These are phyloP conservation scores for Pyricularia sp. DNA, from an alignment of 2,329 filamentous ascomycete species.

Conservation along the genomic window DNA sequence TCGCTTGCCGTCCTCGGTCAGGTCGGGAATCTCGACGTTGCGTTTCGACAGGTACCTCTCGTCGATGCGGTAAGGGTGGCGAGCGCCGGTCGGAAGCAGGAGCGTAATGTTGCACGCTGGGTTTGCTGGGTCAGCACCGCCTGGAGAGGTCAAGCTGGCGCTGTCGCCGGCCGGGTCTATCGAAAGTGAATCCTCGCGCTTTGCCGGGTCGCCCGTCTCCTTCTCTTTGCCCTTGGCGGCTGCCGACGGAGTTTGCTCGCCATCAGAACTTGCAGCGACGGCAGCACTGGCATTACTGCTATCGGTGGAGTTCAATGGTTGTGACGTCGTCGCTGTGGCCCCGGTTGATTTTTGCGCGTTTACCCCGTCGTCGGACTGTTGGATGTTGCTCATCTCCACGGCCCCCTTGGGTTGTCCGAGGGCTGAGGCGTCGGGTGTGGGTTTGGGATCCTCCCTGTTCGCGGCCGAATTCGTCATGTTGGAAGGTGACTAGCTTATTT, in stretches of 20 bases:
- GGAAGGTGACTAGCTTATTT: not conserved
- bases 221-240: constrained; percentile 25
- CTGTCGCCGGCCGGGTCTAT: constrained; percentile 7
- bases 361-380: not conserved
- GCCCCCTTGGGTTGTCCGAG: not conserved
- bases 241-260: constrained; percentile 7
- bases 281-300: not conserved
- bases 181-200: constrained; percentile 11
- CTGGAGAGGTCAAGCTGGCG: not conserved
- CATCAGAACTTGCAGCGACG: not conserved
- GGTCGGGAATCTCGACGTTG: constrained; percentile 64
- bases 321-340: not conserved
- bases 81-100: constrained; percentile 68
- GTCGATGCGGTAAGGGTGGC: constrained; percentile 86
- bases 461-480: not conserved
- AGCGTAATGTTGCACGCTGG: constrained; percentile 65
- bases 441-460: not conserved
- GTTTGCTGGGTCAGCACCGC: not conserved
- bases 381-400: not conserved
- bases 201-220: constrained; percentile 18
- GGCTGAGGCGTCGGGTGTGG: not conserved
- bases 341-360: not conserved
- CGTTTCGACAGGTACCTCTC: constrained; percentile 76
- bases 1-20: constrained; percentile 45
- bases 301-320: not conserved